These are phyloP conservation scores for Chloranthus sessilifolius DNA, from an alignment of 164 flowering plant species.

Conservation along the genomic window DNA sequence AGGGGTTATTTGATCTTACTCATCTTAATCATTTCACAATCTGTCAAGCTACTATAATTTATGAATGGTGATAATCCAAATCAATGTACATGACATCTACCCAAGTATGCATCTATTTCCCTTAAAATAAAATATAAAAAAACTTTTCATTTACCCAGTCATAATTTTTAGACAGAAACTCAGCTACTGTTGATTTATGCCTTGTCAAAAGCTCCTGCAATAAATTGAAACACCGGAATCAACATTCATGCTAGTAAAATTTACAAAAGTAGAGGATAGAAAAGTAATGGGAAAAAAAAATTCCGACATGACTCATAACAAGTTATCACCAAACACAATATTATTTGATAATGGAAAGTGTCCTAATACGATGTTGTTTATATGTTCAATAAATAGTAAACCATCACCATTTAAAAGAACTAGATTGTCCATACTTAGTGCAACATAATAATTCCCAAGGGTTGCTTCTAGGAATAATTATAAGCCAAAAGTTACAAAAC, in stretches of 20 bases:
- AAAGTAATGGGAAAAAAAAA: neutral
- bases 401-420: neutral
- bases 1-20: too few relatives aligned
- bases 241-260: neutral
- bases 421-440: neutral
- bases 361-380: too few relatives aligned
- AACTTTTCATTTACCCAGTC: constrained; percentile 90
- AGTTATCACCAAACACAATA: too few relatives aligned
- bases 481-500: neutral
- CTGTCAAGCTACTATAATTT: too few relatives aligned
- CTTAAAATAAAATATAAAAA: too few relatives aligned
- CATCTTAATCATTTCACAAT: too few relatives aligned
- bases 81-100: too few relatives aligned
- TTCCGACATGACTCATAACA: too few relatives aligned
- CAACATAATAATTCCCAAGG: neutral
- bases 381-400: too few relatives aligned
- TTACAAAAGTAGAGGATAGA: neutral
- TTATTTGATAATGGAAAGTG: too few relatives aligned
- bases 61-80: too few relatives aligned
- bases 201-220: constrained; percentile 91
- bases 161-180: constrained; percentile 85
- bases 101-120: too few relatives aligned
- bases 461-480: neutral
- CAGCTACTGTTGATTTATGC: constrained; percentile 96
- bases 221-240: constrained; percentile 9